Evolutionary conservation across 2,329 filamentous ascomycete species (phyloP), one percentile per base, ranked within the genome.

Genomic region (Fusarium newnesense): DNA sequence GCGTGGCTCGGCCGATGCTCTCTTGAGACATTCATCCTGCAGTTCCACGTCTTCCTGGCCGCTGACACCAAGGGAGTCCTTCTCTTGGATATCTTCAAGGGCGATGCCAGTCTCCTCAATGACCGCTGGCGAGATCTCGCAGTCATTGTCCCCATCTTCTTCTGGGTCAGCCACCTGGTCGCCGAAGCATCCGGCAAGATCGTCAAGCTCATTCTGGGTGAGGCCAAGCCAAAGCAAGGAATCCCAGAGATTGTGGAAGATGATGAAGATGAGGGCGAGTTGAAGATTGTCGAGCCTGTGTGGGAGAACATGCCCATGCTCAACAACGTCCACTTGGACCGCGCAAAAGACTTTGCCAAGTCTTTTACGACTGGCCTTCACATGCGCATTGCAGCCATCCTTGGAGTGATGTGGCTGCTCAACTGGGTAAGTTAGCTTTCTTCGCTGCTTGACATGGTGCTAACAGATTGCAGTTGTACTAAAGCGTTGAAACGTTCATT

Each of bases 21-120:
- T 0, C 84, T 91, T 3, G 90, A 92, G 79, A 86, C 88, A 2
- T 90, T 88, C 70, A 83, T 90, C 10, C 80, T 92, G 42, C 88
- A 91, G 72, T 87, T 87, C 76, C 90, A 92, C 77, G 83, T 91
- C 60, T 90, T 88, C 85, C 84, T 92, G 13, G 88, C 88, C 4
- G 88, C 85, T 6, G 88, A 92, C 73, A 87, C 87, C 5, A 86
- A 84, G 37, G 88, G 87, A 0, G 73, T 88, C 8, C 82, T 92
- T 12, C 70, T 79, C 11, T 46, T 79, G 16, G 77, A 77, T 19
- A 34, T 65, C 11, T 78, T 79, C 70, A 71, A 75, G 7, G 73
- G 72, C 5, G 75, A 78, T 28, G 76, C 75, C 21, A 76, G 67
- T 34, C 64, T 79, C 0, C 46, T 78, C 13, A 34, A 42, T 3